phyloP scores from a whole-genome alignment of 179 eudicot genomes.

The Vitellaria paradoxa region DNA sequence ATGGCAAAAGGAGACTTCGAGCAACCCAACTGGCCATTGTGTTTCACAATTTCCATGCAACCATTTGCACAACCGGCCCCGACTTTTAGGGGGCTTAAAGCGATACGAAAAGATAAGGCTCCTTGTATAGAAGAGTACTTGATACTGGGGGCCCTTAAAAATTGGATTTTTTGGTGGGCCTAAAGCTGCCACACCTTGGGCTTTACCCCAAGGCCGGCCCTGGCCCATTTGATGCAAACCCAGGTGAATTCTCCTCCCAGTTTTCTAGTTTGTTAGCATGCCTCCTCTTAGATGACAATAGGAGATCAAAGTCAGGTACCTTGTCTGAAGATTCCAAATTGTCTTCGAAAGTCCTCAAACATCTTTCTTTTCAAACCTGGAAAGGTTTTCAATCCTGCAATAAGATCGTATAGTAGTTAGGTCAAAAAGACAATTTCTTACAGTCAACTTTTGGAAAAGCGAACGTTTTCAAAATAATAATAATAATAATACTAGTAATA shows the following conservation, averaged over 20 bases:
- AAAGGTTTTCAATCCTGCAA: conserved; percentile 59
- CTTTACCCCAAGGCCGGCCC: no score
- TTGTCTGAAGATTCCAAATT: conserved; percentile 28
- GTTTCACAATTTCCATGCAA: conserved; percentile 26
- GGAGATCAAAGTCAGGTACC: conserved; percentile 8
- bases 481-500: background rate
- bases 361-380: conserved; percentile 82
- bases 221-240: conserved; percentile 20
- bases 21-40: conserved; percentile 31
- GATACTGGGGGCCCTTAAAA: no score
- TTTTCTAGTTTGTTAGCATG: conserved; percentile 17
- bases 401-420: background rate
- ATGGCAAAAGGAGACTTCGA: conserved; percentile 57
- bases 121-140: no score
- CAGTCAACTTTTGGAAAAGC: background rate
- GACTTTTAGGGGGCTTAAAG: no score
- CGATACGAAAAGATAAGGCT: no score
- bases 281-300: conserved; percentile 43
- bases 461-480: no score
- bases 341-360: conserved; percentile 27
- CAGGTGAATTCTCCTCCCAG: conserved; percentile 15
- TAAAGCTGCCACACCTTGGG: no score
- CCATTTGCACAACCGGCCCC: no score
- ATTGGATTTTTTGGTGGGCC: no score
- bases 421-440: background rate